A percentile compares a stretch with the other conserved stretches of the same genome.
Conservation (phyloP, 805 yeast species). For the Saccharomycopsis vini region DNA sequence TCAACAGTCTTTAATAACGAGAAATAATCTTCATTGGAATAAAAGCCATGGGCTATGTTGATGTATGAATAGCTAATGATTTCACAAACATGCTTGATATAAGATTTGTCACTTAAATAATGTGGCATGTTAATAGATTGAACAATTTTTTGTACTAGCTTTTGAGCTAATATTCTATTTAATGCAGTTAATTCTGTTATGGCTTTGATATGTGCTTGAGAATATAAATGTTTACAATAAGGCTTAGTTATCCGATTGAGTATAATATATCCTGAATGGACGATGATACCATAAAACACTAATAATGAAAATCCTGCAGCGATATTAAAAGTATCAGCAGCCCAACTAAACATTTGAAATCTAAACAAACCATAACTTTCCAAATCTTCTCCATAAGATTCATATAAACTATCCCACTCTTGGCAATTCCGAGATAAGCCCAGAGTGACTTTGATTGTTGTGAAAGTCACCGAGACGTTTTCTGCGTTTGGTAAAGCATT, state of each 20-base stretch:
- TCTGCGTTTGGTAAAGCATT: neutral
- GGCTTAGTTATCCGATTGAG: neutral
- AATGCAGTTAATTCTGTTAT: neutral
- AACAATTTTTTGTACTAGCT: slow-evolving; percentile 2
- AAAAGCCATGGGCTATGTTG: slow-evolving; percentile 5
- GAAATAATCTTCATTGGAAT: slow-evolving; percentile 6
- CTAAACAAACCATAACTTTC: neutral
- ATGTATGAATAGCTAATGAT: slow-evolving; percentile 1
- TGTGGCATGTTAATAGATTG: slow-evolving; percentile 2
- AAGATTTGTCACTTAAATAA: neutral
- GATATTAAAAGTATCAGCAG: neutral
- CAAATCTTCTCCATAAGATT: slow-evolving; percentile 6
- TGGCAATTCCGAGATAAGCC: neutral
- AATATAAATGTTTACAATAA: neutral
- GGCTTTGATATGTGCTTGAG: neutral
- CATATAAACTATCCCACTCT: neutral
- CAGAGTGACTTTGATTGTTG: neutral
- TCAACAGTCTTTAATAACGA: slow-evolving; percentile 3
- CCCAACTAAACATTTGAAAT: slow-evolving; percentile 5
- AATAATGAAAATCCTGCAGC: neutral
- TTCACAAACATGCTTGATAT: neutral
- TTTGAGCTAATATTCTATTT: neutral
- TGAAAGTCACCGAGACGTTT: neutral
- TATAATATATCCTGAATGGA: slow-evolving; percentile 6
- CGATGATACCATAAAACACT: slow-evolving; percentile 4